Evolutionary conservation across 139 green algal genomes (phyloP).

Genomic region (Prasinococcaceae sp.): DNA sequence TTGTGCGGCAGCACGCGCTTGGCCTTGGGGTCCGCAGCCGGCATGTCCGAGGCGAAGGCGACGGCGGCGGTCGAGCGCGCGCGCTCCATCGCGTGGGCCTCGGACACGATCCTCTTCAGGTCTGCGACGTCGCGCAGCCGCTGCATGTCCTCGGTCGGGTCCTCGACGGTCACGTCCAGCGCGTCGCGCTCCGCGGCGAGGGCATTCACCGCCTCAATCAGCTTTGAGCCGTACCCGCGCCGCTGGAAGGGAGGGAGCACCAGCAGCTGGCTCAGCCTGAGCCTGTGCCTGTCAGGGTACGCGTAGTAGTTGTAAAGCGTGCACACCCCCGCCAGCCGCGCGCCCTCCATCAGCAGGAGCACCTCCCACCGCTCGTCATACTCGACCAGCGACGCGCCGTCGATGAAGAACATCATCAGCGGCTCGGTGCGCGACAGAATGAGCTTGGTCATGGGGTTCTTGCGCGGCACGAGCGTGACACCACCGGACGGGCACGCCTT

Average conservation of each 20-base stretch:
- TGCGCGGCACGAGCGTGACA: background rate
- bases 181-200: slow-evolving; percentile 28
- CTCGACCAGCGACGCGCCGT: slow-evolving; percentile 52
- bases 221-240: slow-evolving; percentile 34
- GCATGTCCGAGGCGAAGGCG: background rate
- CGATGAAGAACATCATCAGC: slow-evolving; percentile 72
- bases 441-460: slow-evolving; percentile 31
- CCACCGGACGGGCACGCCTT: background rate
- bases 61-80: background rate
- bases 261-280: slow-evolving; percentile 62
- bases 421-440: slow-evolving; percentile 52
- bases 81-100: background rate
- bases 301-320: slow-evolving; percentile 71
- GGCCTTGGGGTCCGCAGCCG: too few relatives aligned
- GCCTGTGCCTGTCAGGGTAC: slow-evolving; percentile 41
- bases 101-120: background rate
- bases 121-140: background rate
- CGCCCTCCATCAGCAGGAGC: slow-evolving; percentile 18
- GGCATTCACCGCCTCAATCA: slow-evolving; percentile 45
- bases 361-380: slow-evolving; percentile 55
- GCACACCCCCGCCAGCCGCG: slow-evolving; percentile 34
- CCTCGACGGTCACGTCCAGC: slow-evolving; percentile 69
- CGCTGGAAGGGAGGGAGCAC: slow-evolving; percentile 62
- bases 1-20: background rate
- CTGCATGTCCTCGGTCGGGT: slow-evolving; percentile 62